These are phyloP conservation scores for Hortiboletus flavorubellus DNA, from an alignment of 768 basidiomycete species.

Conservation along the genomic window DNA sequence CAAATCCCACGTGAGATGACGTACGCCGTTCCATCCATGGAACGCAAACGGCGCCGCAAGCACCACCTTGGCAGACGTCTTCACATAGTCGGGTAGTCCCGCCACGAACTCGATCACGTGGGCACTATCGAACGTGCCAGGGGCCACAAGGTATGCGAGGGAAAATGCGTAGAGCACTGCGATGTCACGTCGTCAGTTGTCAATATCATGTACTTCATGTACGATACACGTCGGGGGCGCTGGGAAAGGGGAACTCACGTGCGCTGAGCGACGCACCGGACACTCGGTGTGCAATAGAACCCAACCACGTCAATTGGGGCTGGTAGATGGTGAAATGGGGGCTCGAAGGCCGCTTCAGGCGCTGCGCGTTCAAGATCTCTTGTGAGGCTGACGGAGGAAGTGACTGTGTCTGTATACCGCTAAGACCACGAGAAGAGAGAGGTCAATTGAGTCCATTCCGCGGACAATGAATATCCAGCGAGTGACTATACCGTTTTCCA, in stretches of 20 bases:
- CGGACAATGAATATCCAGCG: neutral
- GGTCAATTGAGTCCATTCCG: neutral
- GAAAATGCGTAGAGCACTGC: slow-evolving; percentile 87
- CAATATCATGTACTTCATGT: too few species aligned
- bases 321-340: slow-evolving; percentile 98
- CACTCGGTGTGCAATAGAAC: slow-evolving; percentile 83
- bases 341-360: slow-evolving; percentile 82
- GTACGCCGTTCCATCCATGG: slow-evolving; percentile 86
- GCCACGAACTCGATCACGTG: slow-evolving; percentile 71
- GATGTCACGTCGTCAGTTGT: neutral
- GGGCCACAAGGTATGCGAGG: slow-evolving; percentile 80
- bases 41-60: slow-evolving; percentile 88
- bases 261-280: slow-evolving; percentile 79
- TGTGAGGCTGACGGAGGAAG: slow-evolving; percentile 54
- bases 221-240: neutral
- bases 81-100: slow-evolving; percentile 70
- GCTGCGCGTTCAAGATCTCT: slow-evolving; percentile 82
- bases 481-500: slow-evolving; percentile 38
- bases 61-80: slow-evolving; percentile 70
- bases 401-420: slow-evolving; percentile 63
- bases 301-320: slow-evolving; percentile 87
- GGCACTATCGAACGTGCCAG: slow-evolving; percentile 73
- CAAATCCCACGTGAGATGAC: slow-evolving; percentile 89
- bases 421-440: slow-evolving; percentile 16
- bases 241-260: slow-evolving; percentile 12